phyloP scores from a whole-genome alignment of 345 rosid genomes.

The Populus euphratica region DNA sequence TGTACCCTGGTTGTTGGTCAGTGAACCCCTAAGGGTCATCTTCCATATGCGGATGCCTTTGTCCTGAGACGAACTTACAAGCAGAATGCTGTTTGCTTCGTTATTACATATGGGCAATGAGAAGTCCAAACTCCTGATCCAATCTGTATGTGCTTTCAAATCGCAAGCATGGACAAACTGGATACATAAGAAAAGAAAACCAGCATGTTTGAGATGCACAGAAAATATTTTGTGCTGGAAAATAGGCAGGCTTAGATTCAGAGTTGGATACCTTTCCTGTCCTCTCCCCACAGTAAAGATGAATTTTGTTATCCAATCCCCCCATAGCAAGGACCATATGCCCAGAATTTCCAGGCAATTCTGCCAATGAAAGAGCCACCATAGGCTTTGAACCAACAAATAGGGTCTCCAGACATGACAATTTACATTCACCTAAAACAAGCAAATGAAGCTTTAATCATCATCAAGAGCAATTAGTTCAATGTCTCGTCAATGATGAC shows the following conservation, averaged over 20 bases:
- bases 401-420: slow-evolving; percentile 54
- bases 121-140: slow-evolving; percentile 97
- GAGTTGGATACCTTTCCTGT: slow-evolving; percentile 58
- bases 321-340: slow-evolving; percentile 77
- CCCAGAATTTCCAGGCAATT: slow-evolving; percentile 61
- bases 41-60: slow-evolving; percentile 90
- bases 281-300: slow-evolving; percentile 67
- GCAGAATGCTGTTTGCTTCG: slow-evolving; percentile 49
- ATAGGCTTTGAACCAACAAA: slow-evolving; percentile 71
- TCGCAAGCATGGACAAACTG: slow-evolving; percentile 80
- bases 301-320: slow-evolving; percentile 80
- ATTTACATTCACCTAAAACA: slow-evolving; percentile 58
- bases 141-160: slow-evolving; percentile 90
- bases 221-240: neutral
- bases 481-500: neutral
- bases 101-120: slow-evolving; percentile 53
- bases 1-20: slow-evolving; percentile 29
- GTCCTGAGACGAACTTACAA: slow-evolving; percentile 96
- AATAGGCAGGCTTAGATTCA: neutral
- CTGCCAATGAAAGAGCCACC: slow-evolving; percentile 73
- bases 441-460: slow-evolving; percentile 1
- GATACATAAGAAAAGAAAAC: slow-evolving; percentile 14
- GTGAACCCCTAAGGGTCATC: slow-evolving; percentile 41
- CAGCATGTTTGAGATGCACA: slow-evolving; percentile 3
- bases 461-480: neutral